These are phyloP conservation scores for Salix caprea DNA, from an alignment of 345 rosid species.

Conservation along the genomic window DNA sequence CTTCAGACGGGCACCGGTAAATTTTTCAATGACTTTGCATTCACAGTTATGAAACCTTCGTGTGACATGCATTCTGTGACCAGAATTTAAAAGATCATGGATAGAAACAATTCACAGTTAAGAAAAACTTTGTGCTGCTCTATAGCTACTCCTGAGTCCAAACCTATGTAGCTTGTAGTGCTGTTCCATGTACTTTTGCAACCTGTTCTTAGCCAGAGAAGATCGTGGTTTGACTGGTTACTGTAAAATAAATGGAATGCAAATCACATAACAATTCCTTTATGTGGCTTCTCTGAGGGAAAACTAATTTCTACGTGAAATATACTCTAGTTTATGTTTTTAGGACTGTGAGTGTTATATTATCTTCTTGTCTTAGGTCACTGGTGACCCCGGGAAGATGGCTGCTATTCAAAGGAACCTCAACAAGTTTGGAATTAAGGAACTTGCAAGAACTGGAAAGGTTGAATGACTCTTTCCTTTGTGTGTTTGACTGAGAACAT, in stretches of 20 bases:
- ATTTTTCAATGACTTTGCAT: background rate
- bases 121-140: background rate
- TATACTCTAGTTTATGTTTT: background rate
- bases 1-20: background rate
- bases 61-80: background rate
- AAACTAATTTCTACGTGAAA: background rate
- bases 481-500: background rate
- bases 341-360: background rate
- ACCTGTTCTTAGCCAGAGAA: background rate
- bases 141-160: background rate
- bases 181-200: background rate
- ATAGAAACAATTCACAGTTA: background rate
- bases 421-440: constrained; percentile 79
- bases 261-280: background rate
- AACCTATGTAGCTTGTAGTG: background rate
- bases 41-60: background rate
- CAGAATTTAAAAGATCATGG: background rate
- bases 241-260: background rate
- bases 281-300: background rate
- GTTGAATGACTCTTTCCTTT: constrained; percentile 13
- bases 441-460: constrained; percentile 81
- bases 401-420: constrained; percentile 80
- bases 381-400: constrained; percentile 97
- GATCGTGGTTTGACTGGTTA: background rate
- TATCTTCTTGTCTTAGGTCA: constrained; percentile 43